Evolutionary conservation across 352 stramenopile species (phyloP).

Genomic region (Phytophthora ramorum): DNA sequence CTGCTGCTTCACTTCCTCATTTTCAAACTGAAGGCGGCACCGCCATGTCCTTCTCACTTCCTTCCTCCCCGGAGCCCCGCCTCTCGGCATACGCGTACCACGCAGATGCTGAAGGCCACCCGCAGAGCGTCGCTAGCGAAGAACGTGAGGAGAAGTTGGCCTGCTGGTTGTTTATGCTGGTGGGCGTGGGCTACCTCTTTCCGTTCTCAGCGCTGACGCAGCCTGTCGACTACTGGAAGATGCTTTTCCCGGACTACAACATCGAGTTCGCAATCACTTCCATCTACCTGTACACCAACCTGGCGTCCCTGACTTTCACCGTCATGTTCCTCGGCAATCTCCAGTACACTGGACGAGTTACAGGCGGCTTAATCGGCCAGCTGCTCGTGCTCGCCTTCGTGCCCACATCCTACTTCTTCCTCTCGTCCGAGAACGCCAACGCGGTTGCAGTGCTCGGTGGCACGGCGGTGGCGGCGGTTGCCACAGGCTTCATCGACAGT

Average conservation of each 20-base stretch:
- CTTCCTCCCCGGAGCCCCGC: constrained; percentile 39
- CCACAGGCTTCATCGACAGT: constrained; percentile 83
- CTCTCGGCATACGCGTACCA: constrained; percentile 40
- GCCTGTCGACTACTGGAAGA: constrained; percentile 88
- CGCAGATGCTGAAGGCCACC: constrained; percentile 4
- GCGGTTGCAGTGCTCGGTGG: constrained; percentile 62
- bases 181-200: constrained; percentile 84
- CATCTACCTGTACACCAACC: constrained; percentile 85
- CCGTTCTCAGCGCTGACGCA: constrained; percentile 88
- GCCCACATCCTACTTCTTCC: constrained; percentile 76
- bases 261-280: constrained; percentile 90
- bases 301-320: constrained; percentile 62
- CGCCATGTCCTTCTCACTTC: constrained; percentile 54
- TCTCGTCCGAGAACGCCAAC: constrained; percentile 65
- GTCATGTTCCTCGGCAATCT: constrained; percentile 63
- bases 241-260: constrained; percentile 86
- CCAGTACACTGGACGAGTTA: constrained; percentile 71
- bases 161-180: constrained; percentile 68
- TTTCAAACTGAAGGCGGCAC: constrained; percentile 4
- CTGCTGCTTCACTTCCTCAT: constrained; percentile 9
- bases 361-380: constrained; percentile 79
- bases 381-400: constrained; percentile 75
- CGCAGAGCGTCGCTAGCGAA: constrained; percentile 24
- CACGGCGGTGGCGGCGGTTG: constrained; percentile 64
- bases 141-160: constrained; percentile 55